Evolutionary conservation across 202 grass and related monocot genomes (phyloP).

Genomic region (Cymbopogon flexuosus): DNA sequence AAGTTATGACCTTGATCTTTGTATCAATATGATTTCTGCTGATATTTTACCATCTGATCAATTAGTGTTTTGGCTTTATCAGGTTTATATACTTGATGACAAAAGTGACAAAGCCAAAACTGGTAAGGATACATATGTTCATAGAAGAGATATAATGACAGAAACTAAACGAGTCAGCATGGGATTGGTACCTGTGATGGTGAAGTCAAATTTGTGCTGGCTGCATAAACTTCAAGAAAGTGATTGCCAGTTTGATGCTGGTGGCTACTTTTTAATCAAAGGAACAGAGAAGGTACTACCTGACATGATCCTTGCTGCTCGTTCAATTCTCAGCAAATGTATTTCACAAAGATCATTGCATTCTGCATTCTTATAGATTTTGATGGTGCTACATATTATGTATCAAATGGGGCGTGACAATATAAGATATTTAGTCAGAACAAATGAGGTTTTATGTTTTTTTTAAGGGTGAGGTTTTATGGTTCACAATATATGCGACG

Average conservation of each 20-base stretch:
- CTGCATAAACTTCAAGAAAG: constrained; percentile 52
- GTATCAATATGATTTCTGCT: constrained; percentile 10
- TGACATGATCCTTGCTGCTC: constrained; percentile 26
- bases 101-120: constrained; percentile 59
- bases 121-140: constrained; percentile 39
- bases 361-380: neutral
- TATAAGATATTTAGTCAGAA: constrained; percentile 1
- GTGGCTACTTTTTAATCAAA: constrained; percentile 89
- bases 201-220: constrained; percentile 81
- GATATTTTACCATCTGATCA: constrained; percentile 29
- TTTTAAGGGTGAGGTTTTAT: neutral
- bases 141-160: constrained; percentile 42
- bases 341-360: constrained; percentile 9
- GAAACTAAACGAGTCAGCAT: constrained; percentile 55
- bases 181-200: constrained; percentile 76
- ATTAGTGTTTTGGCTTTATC: constrained; percentile 26
- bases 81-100: constrained; percentile 68
- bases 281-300: constrained; percentile 77
- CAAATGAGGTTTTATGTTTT: neutral
- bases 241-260: constrained; percentile 80
- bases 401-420: neutral
- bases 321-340: constrained; percentile 13
- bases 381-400: neutral
- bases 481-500: neutral
- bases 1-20: constrained; percentile 2